Evolutionary conservation across 768 basidiomycete species (phyloP).

Genomic region (Naganishia randhawae): DNA sequence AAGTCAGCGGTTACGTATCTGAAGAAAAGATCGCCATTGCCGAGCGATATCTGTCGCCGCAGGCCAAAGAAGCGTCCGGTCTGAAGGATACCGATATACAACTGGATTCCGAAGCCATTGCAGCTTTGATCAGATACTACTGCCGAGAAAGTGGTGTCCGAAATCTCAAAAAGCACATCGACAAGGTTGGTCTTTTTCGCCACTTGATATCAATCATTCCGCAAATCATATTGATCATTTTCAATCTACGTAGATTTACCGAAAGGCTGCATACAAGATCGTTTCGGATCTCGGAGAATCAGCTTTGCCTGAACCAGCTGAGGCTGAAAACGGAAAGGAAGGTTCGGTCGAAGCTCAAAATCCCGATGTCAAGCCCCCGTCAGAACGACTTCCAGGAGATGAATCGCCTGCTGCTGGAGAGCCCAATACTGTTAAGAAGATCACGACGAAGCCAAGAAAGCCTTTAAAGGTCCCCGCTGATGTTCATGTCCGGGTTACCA

Average conservation of each 20-base stretch:
- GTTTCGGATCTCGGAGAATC: constrained; percentile 86
- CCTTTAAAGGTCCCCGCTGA: constrained; percentile 74
- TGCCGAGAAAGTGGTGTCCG: constrained; percentile 95
- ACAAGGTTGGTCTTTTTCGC: constrained; percentile 63
- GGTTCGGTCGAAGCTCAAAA: constrained; percentile 58
- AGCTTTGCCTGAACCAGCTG: constrained; percentile 67
- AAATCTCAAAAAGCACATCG: constrained; percentile 96
- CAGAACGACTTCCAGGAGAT: constrained; percentile 45
- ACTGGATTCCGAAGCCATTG: constrained; percentile 72
- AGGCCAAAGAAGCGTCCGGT: constrained; percentile 86
- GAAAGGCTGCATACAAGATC: constrained; percentile 89
- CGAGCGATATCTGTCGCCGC: constrained; percentile 79
- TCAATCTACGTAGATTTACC: constrained; percentile 70
- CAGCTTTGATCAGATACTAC: constrained; percentile 90
- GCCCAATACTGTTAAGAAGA: constrained; percentile 54
- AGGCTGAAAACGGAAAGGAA: constrained; percentile 29
- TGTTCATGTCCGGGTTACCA: constrained; percentile 75
- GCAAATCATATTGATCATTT: background rate
- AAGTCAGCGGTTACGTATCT: constrained; percentile 89
- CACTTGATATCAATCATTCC: background rate
- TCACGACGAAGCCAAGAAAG: constrained; percentile 74
- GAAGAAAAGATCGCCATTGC: constrained; percentile 90
- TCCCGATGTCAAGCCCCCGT: constrained; percentile 52
- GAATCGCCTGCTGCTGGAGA: constrained; percentile 36
- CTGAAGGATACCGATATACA: constrained; percentile 77